Percentiles rank a stretch among this genome's conserved stretches.
These are phyloP conservation scores for Pythium phragmiticola DNA, from an alignment of 352 stramenopile species.

Conservation along the genomic window DNA sequence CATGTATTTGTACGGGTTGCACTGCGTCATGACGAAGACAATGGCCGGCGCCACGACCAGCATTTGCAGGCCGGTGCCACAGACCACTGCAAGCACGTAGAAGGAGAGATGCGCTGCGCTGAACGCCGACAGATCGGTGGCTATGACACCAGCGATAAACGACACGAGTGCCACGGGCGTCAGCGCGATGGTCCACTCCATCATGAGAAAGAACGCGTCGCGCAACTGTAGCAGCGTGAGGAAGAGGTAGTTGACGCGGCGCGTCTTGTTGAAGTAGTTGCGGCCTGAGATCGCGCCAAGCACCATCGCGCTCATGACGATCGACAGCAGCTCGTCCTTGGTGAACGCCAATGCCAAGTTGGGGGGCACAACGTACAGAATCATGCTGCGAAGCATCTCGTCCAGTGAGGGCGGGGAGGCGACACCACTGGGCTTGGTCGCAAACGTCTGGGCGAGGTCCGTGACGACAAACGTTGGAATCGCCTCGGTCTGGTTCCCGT, in stretches of 20 bases:
- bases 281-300: slow-evolving; percentile 56
- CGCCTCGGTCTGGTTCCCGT: slow-evolving; percentile 29
- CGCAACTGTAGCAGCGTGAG: slow-evolving; percentile 60
- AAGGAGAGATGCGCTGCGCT: neutral
- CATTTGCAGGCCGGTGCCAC: neutral
- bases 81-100: slow-evolving; percentile 6
- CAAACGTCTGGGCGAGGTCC: slow-evolving; percentile 52
- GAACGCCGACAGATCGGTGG: slow-evolving; percentile 21
- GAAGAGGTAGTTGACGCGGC: slow-evolving; percentile 67
- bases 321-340: slow-evolving; percentile 48
- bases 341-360: slow-evolving; percentile 62
- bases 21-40: slow-evolving; percentile 38
- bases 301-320: slow-evolving; percentile 71
- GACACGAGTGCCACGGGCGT: slow-evolving; percentile 12
- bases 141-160: slow-evolving; percentile 39
- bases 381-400: slow-evolving; percentile 55
- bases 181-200: slow-evolving; percentile 49
- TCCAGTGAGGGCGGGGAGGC: slow-evolving; percentile 54
- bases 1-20: slow-evolving; percentile 74
- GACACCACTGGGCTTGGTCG: slow-evolving; percentile 32
- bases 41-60: neutral
- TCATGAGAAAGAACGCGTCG: slow-evolving; percentile 68
- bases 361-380: slow-evolving; percentile 52
- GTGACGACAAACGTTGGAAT: slow-evolving; percentile 37
- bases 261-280: slow-evolving; percentile 61